These are phyloP conservation scores for Xylariaceae sp. DNA, from an alignment of 2,329 filamentous ascomycete species.

Conservation along the genomic window DNA sequence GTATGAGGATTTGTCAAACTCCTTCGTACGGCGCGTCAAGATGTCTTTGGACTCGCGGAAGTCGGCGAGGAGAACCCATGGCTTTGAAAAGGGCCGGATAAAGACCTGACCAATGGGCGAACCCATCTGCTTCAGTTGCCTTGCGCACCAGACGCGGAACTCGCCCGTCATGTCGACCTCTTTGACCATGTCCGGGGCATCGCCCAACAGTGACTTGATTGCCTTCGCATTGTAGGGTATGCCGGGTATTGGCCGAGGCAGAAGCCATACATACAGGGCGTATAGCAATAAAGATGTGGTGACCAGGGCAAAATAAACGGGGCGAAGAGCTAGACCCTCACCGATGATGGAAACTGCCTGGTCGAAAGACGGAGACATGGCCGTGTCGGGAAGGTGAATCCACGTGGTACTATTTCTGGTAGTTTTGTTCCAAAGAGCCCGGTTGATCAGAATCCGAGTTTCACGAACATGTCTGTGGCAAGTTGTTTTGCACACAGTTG, in stretches of 20 bases:
- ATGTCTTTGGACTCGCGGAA: constrained; percentile 34
- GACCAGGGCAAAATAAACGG: neutral
- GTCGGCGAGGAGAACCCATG: constrained; percentile 32
- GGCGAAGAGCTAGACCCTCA: neutral
- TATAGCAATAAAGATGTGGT: neutral
- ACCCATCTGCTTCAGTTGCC: constrained; percentile 5
- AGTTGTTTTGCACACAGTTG: too few relatives aligned
- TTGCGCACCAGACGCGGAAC: constrained; percentile 6
- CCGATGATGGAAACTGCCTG: neutral
- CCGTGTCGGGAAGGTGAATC: neutral
- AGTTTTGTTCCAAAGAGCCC: neutral
- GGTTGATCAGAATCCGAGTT: neutral
- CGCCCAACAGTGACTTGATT: constrained; percentile 5
- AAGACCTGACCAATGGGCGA: constrained; percentile 35
- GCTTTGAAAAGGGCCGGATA: constrained; percentile 30
- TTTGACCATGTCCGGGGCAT: constrained; percentile 9
- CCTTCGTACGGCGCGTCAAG: constrained; percentile 23
- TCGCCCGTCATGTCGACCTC: neutral
- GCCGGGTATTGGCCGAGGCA: constrained; percentile 15
- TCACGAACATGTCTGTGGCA: neutral
- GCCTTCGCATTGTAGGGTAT: constrained; percentile 15
- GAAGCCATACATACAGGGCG: neutral
- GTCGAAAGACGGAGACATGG: neutral
- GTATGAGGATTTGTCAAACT: constrained; percentile 32
- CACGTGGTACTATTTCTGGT: neutral